Evolutionary conservation across 352 stramenopile species (phyloP).

Genomic region (Pythium vanterpoolii): DNA sequence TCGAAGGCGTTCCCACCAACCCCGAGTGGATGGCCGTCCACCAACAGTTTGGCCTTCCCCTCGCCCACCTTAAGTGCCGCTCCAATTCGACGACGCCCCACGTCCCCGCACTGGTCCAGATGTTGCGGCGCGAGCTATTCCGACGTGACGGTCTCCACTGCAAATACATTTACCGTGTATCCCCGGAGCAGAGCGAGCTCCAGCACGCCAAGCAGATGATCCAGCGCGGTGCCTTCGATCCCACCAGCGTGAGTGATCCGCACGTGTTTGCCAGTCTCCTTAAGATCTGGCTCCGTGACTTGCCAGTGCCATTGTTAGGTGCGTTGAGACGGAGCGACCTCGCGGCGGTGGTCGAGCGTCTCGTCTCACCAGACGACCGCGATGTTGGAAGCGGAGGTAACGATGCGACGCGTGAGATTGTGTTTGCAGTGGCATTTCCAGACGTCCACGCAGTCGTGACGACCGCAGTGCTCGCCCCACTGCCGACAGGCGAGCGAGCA

Average conservation of each 20-base stretch:
- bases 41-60: constrained; percentile 47
- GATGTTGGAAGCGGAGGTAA: neutral
- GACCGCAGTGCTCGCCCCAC: constrained; percentile 21
- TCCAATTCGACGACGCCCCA: constrained; percentile 13
- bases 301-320: constrained; percentile 39
- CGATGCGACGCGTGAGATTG: constrained; percentile 1
- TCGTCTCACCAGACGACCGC: constrained; percentile 18
- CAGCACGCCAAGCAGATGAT: constrained; percentile 40
- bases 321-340: constrained; percentile 17
- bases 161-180: constrained; percentile 64
- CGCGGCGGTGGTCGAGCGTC: constrained; percentile 11
- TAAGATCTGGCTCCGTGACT: constrained; percentile 62
- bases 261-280: constrained; percentile 58
- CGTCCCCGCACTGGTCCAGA: constrained; percentile 46
- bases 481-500: constrained; percentile 27
- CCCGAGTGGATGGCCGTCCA: constrained; percentile 36
- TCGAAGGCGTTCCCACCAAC: constrained; percentile 36
- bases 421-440: constrained; percentile 9
- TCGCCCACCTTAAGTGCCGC: constrained; percentile 41
- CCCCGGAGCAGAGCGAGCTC: constrained; percentile 41
- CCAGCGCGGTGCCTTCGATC: constrained; percentile 44
- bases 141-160: constrained; percentile 33
- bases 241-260: constrained; percentile 30
- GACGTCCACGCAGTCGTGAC: constrained; percentile 13
- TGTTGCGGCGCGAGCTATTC: constrained; percentile 53